Base-by-base conservation (phyloP, 768 basidiomycete genomes). In the Dacryopinax spathularia region DNA sequence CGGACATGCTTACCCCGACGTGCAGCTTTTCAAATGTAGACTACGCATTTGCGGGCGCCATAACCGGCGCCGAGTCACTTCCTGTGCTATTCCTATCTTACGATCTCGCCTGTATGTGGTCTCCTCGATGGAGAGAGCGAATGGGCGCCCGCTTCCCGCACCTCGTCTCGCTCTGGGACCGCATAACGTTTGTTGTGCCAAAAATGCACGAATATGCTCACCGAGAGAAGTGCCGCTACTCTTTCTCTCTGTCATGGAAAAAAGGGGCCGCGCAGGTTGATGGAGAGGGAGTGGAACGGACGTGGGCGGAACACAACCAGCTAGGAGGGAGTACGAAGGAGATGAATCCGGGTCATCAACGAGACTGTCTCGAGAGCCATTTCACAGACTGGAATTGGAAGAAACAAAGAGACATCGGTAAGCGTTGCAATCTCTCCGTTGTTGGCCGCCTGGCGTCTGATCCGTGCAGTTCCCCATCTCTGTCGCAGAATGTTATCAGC, bases 221-320 rank as follows among this genome's bases (percentile, higher is more conserved):
- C 65, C 60, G 64, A 20, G 27, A 43, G 1, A 60, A 20, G 0
- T 72, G 71, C 39, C 65, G 65, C 31, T 39, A 35, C 3, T 4
- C 41, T 7, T 73, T 59, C 48, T 69, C 70, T 0, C 68, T 68
- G 1, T 68, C 69, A 1, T 75, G 72, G 36, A 66, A 29, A 2
- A 9, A 29, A 1, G 9, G 56, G n/a, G 67, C 66, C 0, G 70
- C 70, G 0, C 71, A 72, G 35, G 72, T 72, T 35, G 66, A 71
- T 63, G 74, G 74, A 0, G 73, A 76, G 66, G 69, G 66, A 0
- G 68, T 71, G 0, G 74, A 76, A 66, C 64, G 68, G 1, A 20
- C 61, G 0, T 70, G 69, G 69, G 61, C 41, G n/a, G n/a, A n/a
- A n/a, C n/a, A n/a, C n/a, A n/a, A n/a, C n/a, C n/a, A n/a, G n/a